phyloP scores from a whole-genome alignment of 306 rosid species.

The Prunus mongolica region DNA sequence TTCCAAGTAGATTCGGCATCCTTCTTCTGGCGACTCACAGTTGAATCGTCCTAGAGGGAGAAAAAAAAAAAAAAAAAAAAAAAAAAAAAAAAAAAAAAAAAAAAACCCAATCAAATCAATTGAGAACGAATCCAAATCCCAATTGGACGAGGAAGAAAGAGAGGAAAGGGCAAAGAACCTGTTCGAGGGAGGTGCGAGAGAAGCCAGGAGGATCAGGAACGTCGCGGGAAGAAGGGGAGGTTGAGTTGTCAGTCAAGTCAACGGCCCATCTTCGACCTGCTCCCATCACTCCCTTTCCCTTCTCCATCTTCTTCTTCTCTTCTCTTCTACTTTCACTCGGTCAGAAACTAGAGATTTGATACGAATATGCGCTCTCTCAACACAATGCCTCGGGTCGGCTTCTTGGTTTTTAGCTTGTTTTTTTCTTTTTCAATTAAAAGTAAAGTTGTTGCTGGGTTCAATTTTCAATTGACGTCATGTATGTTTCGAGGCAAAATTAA shows the following conservation, averaged over 20 bases:
- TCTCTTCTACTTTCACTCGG: background rate
- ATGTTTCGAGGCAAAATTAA: background rate
- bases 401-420: background rate
- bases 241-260: constrained; percentile 72
- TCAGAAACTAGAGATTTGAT: background rate
- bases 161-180: constrained; percentile 27
- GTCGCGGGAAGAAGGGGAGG: constrained; percentile 58
- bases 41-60: constrained; percentile 59
- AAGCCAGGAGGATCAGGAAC: constrained; percentile 90
- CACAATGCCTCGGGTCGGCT: background rate
- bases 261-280: constrained; percentile 89
- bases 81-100: background rate
- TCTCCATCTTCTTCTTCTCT: constrained; percentile 42
- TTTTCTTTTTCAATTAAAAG: background rate
- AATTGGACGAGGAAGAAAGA: background rate
- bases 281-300: constrained; percentile 77
- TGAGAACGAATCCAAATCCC: background rate
- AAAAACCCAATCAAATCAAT: background rate
- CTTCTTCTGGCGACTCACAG: constrained; percentile 90
- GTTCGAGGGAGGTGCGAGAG: constrained; percentile 82
- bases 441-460: background rate
- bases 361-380: background rate
- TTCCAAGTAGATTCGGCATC: constrained; percentile 97
- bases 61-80: background rate
- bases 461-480: background rate